Conservation (phyloP, 1,139 yeast genomes). For the Nadsonia starkeyi-henricii region DNA sequence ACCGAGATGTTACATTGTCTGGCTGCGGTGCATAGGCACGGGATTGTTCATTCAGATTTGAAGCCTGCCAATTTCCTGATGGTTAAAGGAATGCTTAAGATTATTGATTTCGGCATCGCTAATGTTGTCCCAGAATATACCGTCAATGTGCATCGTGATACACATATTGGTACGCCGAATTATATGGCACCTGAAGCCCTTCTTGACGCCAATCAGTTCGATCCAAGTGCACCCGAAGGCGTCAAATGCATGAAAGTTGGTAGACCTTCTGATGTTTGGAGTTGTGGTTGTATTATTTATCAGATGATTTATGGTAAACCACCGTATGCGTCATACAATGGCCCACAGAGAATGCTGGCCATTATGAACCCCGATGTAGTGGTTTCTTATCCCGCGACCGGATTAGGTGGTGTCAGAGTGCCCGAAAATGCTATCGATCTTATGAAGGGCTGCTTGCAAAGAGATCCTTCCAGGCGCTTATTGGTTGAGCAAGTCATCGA, state of each 20-base stretch:
- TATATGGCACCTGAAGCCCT: slow-evolving; percentile 98
- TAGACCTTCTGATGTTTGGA: slow-evolving; percentile 94
- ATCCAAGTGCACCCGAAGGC: slow-evolving; percentile 15
- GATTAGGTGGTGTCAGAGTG: slow-evolving; percentile 43
- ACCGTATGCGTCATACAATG: slow-evolving; percentile 73
- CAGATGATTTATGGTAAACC: slow-evolving; percentile 93
- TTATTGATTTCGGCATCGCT: slow-evolving; percentile 94
- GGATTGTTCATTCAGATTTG: slow-evolving; percentile 84
- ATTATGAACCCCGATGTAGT: slow-evolving; percentile 78
- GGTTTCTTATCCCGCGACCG: slow-evolving; percentile 54
- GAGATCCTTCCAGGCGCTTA: slow-evolving; percentile 60
- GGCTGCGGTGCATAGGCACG: slow-evolving; percentile 73
- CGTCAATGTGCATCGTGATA: slow-evolving; percentile 74
- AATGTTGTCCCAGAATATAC: slow-evolving; percentile 91
- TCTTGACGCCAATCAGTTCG: slow-evolving; percentile 38
- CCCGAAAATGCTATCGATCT: slow-evolving; percentile 60
- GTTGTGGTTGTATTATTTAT: slow-evolving; percentile 90
- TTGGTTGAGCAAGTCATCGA: slow-evolving; percentile 51
- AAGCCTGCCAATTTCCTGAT: slow-evolving; percentile 92
- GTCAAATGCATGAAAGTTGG: slow-evolving; percentile 56
- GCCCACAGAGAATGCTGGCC: slow-evolving; percentile 69
- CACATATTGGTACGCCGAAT: slow-evolving; percentile 90
- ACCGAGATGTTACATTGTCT: slow-evolving; percentile 75
- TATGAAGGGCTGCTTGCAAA: slow-evolving; percentile 54
- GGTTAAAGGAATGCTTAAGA: slow-evolving; percentile 70